Conservation (phyloP, 495 filamentous ascomycete species). For the Podospora pseudocomata region DNA sequence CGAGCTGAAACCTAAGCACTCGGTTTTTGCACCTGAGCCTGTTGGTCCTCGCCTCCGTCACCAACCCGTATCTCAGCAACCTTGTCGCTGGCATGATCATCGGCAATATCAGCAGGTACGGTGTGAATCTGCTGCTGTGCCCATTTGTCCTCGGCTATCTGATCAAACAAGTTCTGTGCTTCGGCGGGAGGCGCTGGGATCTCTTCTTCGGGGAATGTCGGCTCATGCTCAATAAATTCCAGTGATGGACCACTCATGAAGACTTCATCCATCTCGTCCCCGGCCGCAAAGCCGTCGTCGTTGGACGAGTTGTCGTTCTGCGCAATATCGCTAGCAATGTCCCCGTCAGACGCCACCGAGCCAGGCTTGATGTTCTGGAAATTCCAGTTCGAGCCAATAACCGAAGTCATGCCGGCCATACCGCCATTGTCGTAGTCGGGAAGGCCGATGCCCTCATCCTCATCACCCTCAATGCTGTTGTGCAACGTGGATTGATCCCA, state of each 20-base stretch:
- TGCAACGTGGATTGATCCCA: constrained; percentile 27
- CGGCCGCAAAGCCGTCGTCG: constrained; percentile 16
- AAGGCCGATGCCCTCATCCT: constrained; percentile 32
- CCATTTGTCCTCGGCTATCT: constrained; percentile 31
- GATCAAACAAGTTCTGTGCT: constrained; percentile 25
- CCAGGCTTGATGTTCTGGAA: constrained; percentile 33
- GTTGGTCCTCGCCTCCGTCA: constrained; percentile 27
- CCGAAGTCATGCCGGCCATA: constrained; percentile 32
- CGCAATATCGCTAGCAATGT: constrained; percentile 41
- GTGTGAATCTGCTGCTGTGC: constrained; percentile 33
- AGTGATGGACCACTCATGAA: constrained; percentile 15
- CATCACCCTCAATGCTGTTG: constrained; percentile 44
- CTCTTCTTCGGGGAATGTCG: constrained; percentile 13
- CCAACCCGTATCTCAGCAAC: constrained; percentile 48
- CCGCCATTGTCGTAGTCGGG: constrained; percentile 23
- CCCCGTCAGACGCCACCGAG: constrained; percentile 24
- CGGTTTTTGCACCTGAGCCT: not conserved
- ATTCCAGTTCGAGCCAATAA: constrained; percentile 33
- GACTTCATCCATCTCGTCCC: constrained; percentile 21
- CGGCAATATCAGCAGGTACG: constrained; percentile 29
- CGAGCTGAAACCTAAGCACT: not conserved
- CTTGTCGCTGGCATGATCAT: constrained; percentile 35
- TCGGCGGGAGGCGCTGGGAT: constrained; percentile 14
- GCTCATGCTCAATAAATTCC: constrained; percentile 19
- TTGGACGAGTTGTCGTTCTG: constrained; percentile 31